A percentile compares a stretch with the other conserved stretches of the same genome.
Evolutionary conservation across 768 basidiomycete species (phyloP).

Genomic region (Trametes sanguinea): DNA sequence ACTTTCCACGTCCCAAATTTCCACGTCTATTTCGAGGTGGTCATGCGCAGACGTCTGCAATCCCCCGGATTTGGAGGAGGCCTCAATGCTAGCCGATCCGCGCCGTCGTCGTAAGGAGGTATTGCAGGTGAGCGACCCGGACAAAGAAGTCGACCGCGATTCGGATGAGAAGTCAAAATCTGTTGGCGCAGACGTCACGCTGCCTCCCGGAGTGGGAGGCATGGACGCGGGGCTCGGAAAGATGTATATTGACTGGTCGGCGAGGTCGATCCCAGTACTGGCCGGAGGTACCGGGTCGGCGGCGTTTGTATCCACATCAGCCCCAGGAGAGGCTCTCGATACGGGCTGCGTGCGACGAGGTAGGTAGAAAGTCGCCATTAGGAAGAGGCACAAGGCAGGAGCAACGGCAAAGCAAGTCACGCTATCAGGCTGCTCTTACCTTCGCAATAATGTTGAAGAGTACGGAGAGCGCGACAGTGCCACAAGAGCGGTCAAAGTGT

Average conservation of each 20-base stretch:
- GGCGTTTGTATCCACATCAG: not conserved
- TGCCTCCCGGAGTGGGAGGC: slow-evolving; percentile 27
- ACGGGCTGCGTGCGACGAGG: no score
- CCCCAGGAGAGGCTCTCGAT: not conserved
- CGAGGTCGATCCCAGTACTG: not conserved
- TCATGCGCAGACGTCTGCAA: not conserved
- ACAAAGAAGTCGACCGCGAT: slow-evolving; percentile 7
- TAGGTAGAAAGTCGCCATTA: no score
- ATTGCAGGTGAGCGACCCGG: not conserved
- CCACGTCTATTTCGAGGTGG: slow-evolving; percentile 20
- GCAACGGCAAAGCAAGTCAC: no score
- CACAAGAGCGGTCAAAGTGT: no score
- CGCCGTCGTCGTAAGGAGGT: not conserved
- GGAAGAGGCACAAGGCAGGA: no score
- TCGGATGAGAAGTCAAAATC: slow-evolving; percentile 19
- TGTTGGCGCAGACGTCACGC: slow-evolving; percentile 26
- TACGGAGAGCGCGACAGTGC: no score
- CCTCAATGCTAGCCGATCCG: not conserved
- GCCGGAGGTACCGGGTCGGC: not conserved
- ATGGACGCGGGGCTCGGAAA: slow-evolving; percentile 31
- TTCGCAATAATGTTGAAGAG: no score
- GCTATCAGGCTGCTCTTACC: no score
- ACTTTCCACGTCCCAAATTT: slow-evolving; percentile 27
- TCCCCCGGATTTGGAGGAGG: slow-evolving; percentile 1
- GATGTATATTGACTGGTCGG: slow-evolving; percentile 30